These are phyloP conservation scores for Fusarium metavorans DNA, from an alignment of 2,329 filamentous ascomycete genomes.

Conservation along the genomic window DNA sequence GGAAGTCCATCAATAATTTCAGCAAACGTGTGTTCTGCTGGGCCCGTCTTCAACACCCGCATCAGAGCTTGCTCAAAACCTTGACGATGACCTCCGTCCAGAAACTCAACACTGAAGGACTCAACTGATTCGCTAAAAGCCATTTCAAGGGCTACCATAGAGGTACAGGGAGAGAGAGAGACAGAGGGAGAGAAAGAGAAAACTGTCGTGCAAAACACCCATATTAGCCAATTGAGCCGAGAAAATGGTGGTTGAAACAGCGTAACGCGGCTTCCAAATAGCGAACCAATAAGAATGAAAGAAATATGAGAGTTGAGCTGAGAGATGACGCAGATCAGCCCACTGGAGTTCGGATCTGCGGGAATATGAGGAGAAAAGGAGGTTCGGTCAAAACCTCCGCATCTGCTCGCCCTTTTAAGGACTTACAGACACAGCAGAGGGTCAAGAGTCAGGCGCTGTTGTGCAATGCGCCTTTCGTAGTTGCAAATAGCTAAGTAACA, in stretches of 20 bases:
- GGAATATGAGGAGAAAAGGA: background rate
- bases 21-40: background rate
- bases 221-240: background rate
- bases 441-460: background rate
- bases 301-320: background rate
- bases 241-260: background rate
- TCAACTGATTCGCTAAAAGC: background rate
- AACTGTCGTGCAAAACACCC: background rate
- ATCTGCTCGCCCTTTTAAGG: background rate
- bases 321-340: background rate
- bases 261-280: background rate
- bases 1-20: constrained; percentile 15
- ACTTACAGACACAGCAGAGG: background rate
- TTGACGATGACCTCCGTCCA: background rate
- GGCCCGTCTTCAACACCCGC: background rate
- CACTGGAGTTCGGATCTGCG: background rate
- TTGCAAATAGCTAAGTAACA: background rate
- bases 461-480: background rate
- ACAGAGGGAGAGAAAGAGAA: background rate
- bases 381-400: background rate
- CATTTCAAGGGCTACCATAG: background rate
- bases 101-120: background rate
- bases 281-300: background rate
- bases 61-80: background rate
- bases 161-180: background rate